Evolutionary conservation across 345 rosid species (phyloP).

Genomic region (Abelmoschus esculentus): DNA sequence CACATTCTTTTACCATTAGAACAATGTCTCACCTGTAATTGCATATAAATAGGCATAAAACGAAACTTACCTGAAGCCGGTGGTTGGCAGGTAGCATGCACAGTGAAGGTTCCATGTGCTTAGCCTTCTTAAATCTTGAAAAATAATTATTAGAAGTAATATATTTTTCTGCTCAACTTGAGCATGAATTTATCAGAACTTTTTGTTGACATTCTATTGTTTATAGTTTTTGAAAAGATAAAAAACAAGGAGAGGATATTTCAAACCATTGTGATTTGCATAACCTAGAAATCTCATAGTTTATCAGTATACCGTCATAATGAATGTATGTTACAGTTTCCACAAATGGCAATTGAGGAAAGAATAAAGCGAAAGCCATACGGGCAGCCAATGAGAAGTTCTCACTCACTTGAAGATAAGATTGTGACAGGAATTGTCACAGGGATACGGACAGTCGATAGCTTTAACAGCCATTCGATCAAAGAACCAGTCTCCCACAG

Average conservation of each 20-base stretch:
- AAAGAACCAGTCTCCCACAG: slow-evolving; percentile 93
- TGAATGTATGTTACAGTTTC: slow-evolving; percentile 17
- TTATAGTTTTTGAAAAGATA: neutral
- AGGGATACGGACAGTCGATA: slow-evolving; percentile 85
- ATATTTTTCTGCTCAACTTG: neutral
- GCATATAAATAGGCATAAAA: neutral
- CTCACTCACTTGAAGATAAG: slow-evolving; percentile 58
- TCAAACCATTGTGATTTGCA: slow-evolving; percentile 8
- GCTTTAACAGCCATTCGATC: slow-evolving; percentile 46
- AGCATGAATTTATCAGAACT: neutral
- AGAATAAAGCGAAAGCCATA: slow-evolving; percentile 5
- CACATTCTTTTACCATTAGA: neutral
- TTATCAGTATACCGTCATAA: neutral
- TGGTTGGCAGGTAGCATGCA: neutral
- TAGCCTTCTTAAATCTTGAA: too few species aligned
- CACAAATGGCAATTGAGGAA: slow-evolving; percentile 2
- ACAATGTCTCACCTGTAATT: neutral
- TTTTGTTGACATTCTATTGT: neutral
- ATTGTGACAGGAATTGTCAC: slow-evolving; percentile 79
- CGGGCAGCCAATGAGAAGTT: slow-evolving; percentile 13
- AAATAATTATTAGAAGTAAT: neutral
- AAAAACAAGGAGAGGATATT: neutral
- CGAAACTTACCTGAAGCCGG: neutral
- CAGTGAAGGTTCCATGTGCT: too few species aligned
- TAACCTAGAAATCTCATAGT: slow-evolving; percentile 3